Conservation (phyloP, 2,329 filamentous ascomycete species). For the Aureobasidium sp. region DNA sequence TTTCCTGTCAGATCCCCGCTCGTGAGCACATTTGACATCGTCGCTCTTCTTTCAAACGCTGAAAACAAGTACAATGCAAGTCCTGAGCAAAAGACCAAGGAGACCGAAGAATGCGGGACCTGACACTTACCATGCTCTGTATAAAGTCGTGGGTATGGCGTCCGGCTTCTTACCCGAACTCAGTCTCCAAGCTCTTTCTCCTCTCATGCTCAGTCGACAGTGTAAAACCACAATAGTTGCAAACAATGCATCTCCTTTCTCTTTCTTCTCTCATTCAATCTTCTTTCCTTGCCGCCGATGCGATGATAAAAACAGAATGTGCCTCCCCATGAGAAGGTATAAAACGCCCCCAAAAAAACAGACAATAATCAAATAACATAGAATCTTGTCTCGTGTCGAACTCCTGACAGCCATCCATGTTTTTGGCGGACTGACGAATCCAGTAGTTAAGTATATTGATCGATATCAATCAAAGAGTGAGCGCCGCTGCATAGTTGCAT, state of each 20-base stretch:
- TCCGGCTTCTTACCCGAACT: background rate
- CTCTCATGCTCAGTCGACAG: background rate
- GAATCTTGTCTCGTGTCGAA: conserved; percentile 10
- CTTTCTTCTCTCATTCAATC: background rate
- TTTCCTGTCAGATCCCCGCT: background rate
- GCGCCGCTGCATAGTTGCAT: background rate
- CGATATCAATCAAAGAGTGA: background rate
- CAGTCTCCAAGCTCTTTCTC: background rate
- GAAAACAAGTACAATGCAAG: background rate
- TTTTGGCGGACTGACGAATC: background rate
- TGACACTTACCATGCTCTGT: background rate
- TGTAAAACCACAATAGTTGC: background rate
- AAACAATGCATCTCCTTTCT: conserved; percentile 4
- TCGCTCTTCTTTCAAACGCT: background rate
- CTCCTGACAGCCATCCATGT: background rate
- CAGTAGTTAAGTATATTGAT: conserved; percentile 7
- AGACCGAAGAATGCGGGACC: background rate
- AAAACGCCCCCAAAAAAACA: conserved; percentile 11
- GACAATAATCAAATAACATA: conserved; percentile 15
- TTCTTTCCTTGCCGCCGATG: background rate
- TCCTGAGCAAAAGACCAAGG: background rate
- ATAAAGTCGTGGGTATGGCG: background rate
- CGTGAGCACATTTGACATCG: background rate
- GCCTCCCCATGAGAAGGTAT: conserved; percentile 11
- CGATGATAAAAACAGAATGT: conserved; percentile 2